These are phyloP conservation scores for Talaromyces sp. DNA, from an alignment of 2,329 filamentous ascomycete species.

Conservation along the genomic window DNA sequence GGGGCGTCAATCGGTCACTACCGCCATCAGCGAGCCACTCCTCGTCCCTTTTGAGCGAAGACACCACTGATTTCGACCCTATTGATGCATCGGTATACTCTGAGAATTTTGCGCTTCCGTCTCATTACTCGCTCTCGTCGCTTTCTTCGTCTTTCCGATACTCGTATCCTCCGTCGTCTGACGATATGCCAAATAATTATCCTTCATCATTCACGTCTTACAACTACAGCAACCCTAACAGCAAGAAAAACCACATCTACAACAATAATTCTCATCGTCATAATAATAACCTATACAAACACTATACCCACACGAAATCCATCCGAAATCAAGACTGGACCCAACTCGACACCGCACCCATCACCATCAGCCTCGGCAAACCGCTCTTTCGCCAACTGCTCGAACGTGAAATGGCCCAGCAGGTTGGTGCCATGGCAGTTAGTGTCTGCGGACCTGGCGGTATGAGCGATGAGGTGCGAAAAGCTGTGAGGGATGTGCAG, in stretches of 20 bases:
- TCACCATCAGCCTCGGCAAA: conserved; percentile 10
- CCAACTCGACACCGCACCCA: conserved; percentile 2
- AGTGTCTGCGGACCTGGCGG: conserved; percentile 68
- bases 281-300: not conserved
- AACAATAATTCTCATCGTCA: not conserved
- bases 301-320: not conserved
- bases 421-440: conserved; percentile 77
- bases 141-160: not conserved
- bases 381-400: conserved; percentile 39
- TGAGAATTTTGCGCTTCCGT: not conserved
- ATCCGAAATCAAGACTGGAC: conserved; percentile 8
- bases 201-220: not conserved
- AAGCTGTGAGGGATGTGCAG: conserved; percentile 57
- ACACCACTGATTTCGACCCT: not conserved
- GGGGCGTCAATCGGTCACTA: not conserved
- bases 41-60: conserved; percentile 1
- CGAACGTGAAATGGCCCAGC: conserved; percentile 62
- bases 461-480: conserved; percentile 64
- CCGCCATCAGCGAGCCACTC: not conserved
- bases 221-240: not conserved
- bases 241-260: not conserved
- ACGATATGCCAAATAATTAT: not conserved
- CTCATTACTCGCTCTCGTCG: not conserved
- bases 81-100: not conserved
- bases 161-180: not conserved